These are phyloP conservation scores for Silybum marianum DNA, from an alignment of 129 eudicot genomes.

Conservation along the genomic window DNA sequence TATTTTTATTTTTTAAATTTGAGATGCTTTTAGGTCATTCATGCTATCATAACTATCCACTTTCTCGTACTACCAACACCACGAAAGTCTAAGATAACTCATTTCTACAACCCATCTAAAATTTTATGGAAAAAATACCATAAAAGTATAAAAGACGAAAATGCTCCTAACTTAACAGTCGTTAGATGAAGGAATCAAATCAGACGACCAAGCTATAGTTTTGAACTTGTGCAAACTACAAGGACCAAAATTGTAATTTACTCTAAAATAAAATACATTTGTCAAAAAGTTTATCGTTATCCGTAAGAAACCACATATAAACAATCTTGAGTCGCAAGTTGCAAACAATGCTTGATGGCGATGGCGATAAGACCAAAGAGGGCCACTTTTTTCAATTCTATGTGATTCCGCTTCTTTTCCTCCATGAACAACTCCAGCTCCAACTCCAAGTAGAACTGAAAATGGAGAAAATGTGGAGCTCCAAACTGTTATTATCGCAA, in stretches of 20 bases:
- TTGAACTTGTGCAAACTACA: not conserved
- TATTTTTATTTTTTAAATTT: too few relatives aligned
- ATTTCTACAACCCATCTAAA: too few relatives aligned
- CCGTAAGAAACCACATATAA: not conserved
- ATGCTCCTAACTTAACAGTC: too few relatives aligned
- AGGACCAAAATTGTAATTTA: not conserved
- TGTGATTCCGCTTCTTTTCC: not conserved
- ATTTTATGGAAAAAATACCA: too few relatives aligned
- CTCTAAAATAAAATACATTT: not conserved
- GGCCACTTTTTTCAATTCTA: not conserved
- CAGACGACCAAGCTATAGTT: too few relatives aligned
- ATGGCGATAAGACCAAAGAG: not conserved
- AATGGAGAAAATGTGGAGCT: slow-evolving; percentile 30
- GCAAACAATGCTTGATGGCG: not conserved
- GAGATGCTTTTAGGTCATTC: too few relatives aligned
- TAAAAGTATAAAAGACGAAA: too few relatives aligned
- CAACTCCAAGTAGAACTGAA: not conserved
- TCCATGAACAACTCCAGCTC: not conserved
- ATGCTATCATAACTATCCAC: too few relatives aligned
- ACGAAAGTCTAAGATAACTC: too few relatives aligned
- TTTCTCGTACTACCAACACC: too few relatives aligned
- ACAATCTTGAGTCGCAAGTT: not conserved
- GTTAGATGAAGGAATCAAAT: not conserved
- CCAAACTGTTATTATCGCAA: slow-evolving; percentile 16
- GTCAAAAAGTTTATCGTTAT: not conserved